Evolutionary conservation across 139 green algal genomes (phyloP).

Genomic region (Limnomonas spitsbergensis): DNA sequence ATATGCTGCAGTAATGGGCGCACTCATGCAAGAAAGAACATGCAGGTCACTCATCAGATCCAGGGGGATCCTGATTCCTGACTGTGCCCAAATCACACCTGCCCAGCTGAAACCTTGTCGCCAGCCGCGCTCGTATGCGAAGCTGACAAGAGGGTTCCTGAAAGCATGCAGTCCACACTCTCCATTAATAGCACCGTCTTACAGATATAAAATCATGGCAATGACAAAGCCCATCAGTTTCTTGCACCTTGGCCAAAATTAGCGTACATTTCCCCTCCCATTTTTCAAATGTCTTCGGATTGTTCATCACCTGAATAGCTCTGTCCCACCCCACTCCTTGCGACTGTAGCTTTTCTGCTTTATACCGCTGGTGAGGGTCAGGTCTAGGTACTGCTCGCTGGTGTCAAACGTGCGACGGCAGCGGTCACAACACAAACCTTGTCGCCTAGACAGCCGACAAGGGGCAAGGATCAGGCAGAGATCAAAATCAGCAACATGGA

Average conservation of each 20-base stretch:
- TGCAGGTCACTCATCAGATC: too few species aligned
- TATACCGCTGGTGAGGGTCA: constrained; percentile 65
- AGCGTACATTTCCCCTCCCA: too few species aligned
- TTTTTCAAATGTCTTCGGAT: too few species aligned
- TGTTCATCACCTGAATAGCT: constrained; percentile 72
- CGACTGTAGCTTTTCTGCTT: constrained; percentile 51
- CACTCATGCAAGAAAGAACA: too few species aligned
- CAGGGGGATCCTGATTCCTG: neutral
- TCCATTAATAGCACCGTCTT: neutral
- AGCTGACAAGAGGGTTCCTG: constrained; percentile 76
- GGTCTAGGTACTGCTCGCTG: constrained; percentile 50
- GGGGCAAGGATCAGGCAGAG: neutral
- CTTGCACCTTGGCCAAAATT: too few species aligned
- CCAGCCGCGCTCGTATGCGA: constrained; percentile 94
- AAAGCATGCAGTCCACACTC: neutral
- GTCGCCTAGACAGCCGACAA: neutral
- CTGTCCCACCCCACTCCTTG: constrained; percentile 47
- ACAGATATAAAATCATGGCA: too few species aligned
- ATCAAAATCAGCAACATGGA: neutral
- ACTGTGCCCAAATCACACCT: neutral
- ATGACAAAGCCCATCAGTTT: too few species aligned
- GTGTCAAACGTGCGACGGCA: neutral
- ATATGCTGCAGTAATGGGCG: too few species aligned
- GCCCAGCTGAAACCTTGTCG: constrained; percentile 82
- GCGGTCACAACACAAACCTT: neutral